Percentiles rank a stretch among this genome's conserved stretches.
Conservation (phyloP, 805 yeast species). For the Candida nitratophila region DNA sequence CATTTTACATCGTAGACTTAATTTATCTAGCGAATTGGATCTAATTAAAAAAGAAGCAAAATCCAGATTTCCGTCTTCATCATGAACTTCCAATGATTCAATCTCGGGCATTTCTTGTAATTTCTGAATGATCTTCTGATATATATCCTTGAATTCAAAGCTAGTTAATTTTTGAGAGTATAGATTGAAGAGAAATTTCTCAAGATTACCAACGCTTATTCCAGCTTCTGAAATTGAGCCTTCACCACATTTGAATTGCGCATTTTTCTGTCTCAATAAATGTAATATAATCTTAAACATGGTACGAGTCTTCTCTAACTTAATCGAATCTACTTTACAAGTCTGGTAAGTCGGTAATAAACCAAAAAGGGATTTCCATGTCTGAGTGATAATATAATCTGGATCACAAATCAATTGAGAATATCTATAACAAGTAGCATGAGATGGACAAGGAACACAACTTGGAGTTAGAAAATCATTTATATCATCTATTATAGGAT, state of each 20-base stretch:
- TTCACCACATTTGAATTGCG: conserved; percentile 37
- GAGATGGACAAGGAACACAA: conserved; percentile 77
- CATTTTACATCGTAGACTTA: conserved; percentile 21
- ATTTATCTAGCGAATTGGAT: conserved; percentile 20
- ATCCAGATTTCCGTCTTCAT: background rate
- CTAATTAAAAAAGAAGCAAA: conserved; percentile 10
- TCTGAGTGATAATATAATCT: conserved; percentile 49
- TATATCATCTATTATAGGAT: conserved; percentile 23
- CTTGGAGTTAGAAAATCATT: conserved; percentile 49
- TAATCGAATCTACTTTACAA: conserved; percentile 74
- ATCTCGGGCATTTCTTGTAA: background rate
- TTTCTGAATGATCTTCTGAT: conserved; percentile 14
- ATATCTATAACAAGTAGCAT: conserved; percentile 67
- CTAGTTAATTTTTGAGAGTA: conserved; percentile 3
- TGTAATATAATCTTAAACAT: conserved; percentile 62
- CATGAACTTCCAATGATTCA: background rate
- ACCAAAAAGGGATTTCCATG: conserved; percentile 51
- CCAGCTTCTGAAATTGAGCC: conserved; percentile 27
- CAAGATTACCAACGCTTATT: conserved; percentile 61
- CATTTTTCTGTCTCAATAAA: conserved; percentile 64
- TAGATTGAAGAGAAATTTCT: conserved; percentile 47
- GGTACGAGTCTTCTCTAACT: conserved; percentile 59
- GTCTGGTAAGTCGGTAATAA: conserved; percentile 52
- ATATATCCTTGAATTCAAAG: conserved; percentile 19
- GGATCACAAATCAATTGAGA: conserved; percentile 64